Base-by-base conservation (phyloP, 169 alveolate species). In the Plasmodium knowlesi region DNA sequence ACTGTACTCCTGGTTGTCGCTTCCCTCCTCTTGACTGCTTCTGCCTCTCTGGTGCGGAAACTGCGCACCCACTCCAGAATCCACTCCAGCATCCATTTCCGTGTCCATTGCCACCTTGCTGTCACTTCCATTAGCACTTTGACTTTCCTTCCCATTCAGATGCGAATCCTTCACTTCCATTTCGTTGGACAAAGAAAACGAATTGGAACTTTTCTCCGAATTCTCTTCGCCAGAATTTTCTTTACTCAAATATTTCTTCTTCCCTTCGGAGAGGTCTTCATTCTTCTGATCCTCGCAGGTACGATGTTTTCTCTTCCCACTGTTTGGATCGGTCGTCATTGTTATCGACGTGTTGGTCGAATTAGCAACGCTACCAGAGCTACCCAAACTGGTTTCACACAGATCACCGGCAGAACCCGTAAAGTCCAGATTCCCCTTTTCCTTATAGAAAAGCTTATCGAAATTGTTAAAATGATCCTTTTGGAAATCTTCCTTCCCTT, bases 401-500 rank as follows among this genome's bases (percentile, higher is more conserved):
- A 50, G 22, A 14, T 50, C 54, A 74, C 54, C 61, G 9, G 37
- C 50, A 3, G 39, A 9, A 3, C 28, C 30, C 19, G 50, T 46
- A 34, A 72, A 4, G 67, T 86, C 54, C 14, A 54, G 43, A 79
- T 78, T 89, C 8, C 82, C 94, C 39, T 79, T 57, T 79, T 89
- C 94, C 9, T 79, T 89, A 19, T 79, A 79, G 71, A 79, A 89
- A 8, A 41, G 41, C 32, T 71, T 57, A 53, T 79, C 72, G 25
- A 89, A 79, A 85, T 43, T 50, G 46, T 67, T 30, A 19, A 61
- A 32, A 16, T 25, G 46, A 78, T 54, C 72, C 34, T 89, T 88
- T 14, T 79, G 83, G 54, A 89, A 89, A 79, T 39, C 32, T 34
- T 89, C 86, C 73, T 79, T 89, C 8, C 82, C 82, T 43, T 89